These are phyloP conservation scores for Scutellaria minor DNA, from an alignment of 257 asterid species.

Conservation along the genomic window DNA sequence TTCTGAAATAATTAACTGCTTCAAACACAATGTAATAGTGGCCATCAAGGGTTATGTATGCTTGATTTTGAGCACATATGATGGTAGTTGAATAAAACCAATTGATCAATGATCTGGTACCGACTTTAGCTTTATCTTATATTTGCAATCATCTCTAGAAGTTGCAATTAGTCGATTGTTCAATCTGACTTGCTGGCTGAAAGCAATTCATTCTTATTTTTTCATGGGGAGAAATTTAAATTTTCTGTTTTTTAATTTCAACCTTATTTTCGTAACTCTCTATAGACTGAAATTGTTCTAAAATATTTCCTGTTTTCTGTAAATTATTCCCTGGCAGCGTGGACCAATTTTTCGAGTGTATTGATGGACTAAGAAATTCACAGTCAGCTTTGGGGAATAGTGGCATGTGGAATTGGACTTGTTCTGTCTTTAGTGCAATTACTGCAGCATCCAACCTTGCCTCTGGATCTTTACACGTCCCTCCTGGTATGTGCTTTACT, in stretches of 20 bases:
- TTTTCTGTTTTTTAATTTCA: not conserved
- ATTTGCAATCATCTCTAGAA: slow-evolving; percentile 11
- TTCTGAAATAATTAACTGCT: slow-evolving; percentile 18
- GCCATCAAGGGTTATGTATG: slow-evolving; percentile 12
- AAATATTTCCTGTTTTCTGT: slow-evolving; percentile 31
- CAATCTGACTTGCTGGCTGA: slow-evolving; percentile 24
- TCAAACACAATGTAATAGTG: not conserved
- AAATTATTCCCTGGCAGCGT: slow-evolving; percentile 63
- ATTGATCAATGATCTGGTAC: slow-evolving; percentile 25
- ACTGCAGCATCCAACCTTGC: slow-evolving; percentile 98
- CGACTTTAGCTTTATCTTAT: slow-evolving; percentile 27
- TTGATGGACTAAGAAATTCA: slow-evolving; percentile 90
- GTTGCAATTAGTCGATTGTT: slow-evolving; percentile 25
- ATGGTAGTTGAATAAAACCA: slow-evolving; percentile 25
- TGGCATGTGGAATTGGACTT: slow-evolving; percentile 98
- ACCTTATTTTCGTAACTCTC: not conserved
- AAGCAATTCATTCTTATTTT: slow-evolving; percentile 24
- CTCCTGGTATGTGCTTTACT: slow-evolving; percentile 63
- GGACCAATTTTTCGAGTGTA: slow-evolving; percentile 97
- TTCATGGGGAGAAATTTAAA: slow-evolving; percentile 2
- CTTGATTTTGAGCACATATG: slow-evolving; percentile 5
- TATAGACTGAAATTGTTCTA: slow-evolving; percentile 30
- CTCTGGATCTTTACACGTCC: slow-evolving; percentile 79
- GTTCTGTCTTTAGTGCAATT: slow-evolving; percentile 90
- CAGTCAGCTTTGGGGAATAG: slow-evolving; percentile 95